A percentile compares a stretch with the other conserved stretches of the same genome.
Conservation (phyloP, 495 filamentous ascomycete species). For the Aspergillus egyptiacus region DNA sequence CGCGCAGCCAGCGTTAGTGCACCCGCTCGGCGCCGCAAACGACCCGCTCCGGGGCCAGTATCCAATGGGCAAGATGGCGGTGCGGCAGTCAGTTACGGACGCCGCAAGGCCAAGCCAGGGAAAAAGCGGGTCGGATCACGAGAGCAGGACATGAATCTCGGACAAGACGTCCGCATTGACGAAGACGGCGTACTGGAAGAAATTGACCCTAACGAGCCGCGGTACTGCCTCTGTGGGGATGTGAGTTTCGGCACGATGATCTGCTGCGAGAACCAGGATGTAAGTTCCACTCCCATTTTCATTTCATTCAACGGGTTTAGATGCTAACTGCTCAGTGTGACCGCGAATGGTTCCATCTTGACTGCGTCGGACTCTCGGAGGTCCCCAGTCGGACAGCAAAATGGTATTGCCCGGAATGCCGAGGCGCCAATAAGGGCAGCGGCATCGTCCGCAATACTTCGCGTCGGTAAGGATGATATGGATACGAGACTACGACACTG, state of each 20-base stretch:
- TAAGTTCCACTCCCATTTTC: slow-evolving; percentile 41
- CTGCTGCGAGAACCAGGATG: slow-evolving; percentile 83
- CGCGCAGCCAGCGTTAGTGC: slow-evolving; percentile 44
- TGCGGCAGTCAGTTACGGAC: slow-evolving; percentile 69
- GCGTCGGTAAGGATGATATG: slow-evolving; percentile 25
- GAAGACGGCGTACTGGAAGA: slow-evolving; percentile 54
- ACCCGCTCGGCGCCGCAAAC: slow-evolving; percentile 51
- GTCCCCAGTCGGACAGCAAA: slow-evolving; percentile 72
- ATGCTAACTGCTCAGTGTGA: slow-evolving; percentile 46
- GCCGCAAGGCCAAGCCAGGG: slow-evolving; percentile 68
- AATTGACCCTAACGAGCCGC: slow-evolving; percentile 80
- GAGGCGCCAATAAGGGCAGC: slow-evolving; percentile 54
- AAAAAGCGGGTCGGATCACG: slow-evolving; percentile 46
- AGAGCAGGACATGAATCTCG: slow-evolving; percentile 19
- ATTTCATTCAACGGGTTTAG: too few relatives aligned
- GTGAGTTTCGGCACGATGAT: slow-evolving; percentile 96
- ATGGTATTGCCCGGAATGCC: slow-evolving; percentile 93
- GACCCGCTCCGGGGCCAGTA: slow-evolving; percentile 73
- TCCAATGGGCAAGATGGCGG: slow-evolving; percentile 63
- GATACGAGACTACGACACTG: slow-evolving; percentile 31
- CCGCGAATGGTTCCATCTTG: slow-evolving; percentile 89
- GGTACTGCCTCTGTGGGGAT: slow-evolving; percentile 86
- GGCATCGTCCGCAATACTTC: slow-evolving; percentile 35
- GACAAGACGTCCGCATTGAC: slow-evolving; percentile 41
- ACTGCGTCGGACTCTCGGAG: slow-evolving; percentile 73